phyloP scores from a whole-genome alignment of 208 protist genomes.

The Wallacemonas sp. region DNA sequence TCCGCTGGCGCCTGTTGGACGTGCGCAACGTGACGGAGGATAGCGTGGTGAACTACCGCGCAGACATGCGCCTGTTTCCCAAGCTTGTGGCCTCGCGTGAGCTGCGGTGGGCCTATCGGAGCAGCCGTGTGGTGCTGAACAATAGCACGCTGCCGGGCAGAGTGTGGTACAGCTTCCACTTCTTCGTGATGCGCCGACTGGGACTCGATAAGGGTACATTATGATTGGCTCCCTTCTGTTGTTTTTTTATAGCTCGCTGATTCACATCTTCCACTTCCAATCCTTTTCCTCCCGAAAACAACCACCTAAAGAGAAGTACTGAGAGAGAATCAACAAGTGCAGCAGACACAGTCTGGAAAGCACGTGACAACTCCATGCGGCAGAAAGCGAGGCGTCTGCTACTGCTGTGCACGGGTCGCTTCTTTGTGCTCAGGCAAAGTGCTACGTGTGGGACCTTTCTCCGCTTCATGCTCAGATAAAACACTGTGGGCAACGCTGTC shows the following conservation, averaged over 20 bases:
- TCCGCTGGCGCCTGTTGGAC: constrained; percentile 54
- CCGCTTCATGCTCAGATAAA: too few relatives aligned
- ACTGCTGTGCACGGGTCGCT: too few relatives aligned
- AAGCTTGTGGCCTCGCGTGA: constrained; percentile 22
- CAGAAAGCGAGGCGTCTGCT: too few relatives aligned
- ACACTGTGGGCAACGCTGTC: too few relatives aligned
- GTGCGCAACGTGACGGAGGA: constrained; percentile 10
- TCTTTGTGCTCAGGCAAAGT: too few relatives aligned
- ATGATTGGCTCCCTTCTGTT: background rate
- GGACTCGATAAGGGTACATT: constrained; percentile 21
- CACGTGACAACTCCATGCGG: too few relatives aligned
- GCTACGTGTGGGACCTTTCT: too few relatives aligned
- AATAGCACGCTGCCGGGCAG: constrained; percentile 37
- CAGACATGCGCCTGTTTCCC: constrained; percentile 34
- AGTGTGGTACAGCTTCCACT: constrained; percentile 72
- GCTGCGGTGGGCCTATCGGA: constrained; percentile 54
- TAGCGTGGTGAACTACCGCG: constrained; percentile 31
- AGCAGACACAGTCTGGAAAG: constrained; percentile 1
- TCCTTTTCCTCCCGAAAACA: background rate
- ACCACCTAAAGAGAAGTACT: too few relatives aligned
- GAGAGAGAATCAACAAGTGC: too few relatives aligned
- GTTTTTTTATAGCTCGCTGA: background rate
- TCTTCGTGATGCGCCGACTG: constrained; percentile 46
- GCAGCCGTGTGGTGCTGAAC: constrained; percentile 52
- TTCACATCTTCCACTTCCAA: background rate